Percentiles rank a stretch among this genome's conserved stretches.
These are phyloP conservation scores for Pseudomonodictys pantanalensis DNA, from an alignment of 495 filamentous ascomycete genomes.

Conservation along the genomic window DNA sequence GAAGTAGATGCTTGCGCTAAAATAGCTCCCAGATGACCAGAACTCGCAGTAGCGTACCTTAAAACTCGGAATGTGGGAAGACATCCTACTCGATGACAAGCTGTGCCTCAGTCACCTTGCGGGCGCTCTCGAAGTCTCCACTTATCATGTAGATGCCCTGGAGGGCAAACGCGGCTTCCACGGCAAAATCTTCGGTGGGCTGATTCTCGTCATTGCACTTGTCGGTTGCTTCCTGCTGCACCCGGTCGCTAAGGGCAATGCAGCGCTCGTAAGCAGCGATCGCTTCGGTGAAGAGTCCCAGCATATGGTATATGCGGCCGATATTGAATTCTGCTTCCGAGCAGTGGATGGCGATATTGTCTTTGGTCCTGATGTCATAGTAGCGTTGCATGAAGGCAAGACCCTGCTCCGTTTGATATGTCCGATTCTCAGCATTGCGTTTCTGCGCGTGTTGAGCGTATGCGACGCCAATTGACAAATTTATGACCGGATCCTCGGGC, in stretches of 20 bases:
- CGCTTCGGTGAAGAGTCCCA: slow-evolving; percentile 77
- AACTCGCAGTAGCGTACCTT: neutral
- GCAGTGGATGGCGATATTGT: slow-evolving; percentile 46
- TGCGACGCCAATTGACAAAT: slow-evolving; percentile 67
- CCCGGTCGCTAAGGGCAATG: slow-evolving; percentile 49
- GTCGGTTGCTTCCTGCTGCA: slow-evolving; percentile 39
- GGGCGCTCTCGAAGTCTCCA: slow-evolving; percentile 58
- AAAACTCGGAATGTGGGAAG: too few species aligned
- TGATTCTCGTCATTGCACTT: slow-evolving; percentile 30
- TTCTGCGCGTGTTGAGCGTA: slow-evolving; percentile 86
- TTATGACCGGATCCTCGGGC: slow-evolving; percentile 70
- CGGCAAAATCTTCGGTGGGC: slow-evolving; percentile 62
- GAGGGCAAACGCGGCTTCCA: slow-evolving; percentile 75
- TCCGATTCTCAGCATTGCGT: slow-evolving; percentile 81
- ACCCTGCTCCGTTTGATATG: slow-evolving; percentile 80
- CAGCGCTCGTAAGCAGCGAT: slow-evolving; percentile 67
- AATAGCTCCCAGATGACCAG: too few species aligned
- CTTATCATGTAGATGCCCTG: slow-evolving; percentile 64
- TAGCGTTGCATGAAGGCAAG: slow-evolving; percentile 78
- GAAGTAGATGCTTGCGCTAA: too few species aligned
- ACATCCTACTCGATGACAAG: slow-evolving; percentile 46
- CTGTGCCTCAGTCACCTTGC: slow-evolving; percentile 56
- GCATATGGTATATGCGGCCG: slow-evolving; percentile 72
- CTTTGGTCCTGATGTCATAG: slow-evolving; percentile 53
- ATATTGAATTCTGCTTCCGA: slow-evolving; percentile 92